A percentile compares a stretch with the other conserved stretches of the same genome.
Evolutionary conservation across 2,329 filamentous ascomycete genomes (phyloP).

Genomic region (Botryotinia calthae): DNA sequence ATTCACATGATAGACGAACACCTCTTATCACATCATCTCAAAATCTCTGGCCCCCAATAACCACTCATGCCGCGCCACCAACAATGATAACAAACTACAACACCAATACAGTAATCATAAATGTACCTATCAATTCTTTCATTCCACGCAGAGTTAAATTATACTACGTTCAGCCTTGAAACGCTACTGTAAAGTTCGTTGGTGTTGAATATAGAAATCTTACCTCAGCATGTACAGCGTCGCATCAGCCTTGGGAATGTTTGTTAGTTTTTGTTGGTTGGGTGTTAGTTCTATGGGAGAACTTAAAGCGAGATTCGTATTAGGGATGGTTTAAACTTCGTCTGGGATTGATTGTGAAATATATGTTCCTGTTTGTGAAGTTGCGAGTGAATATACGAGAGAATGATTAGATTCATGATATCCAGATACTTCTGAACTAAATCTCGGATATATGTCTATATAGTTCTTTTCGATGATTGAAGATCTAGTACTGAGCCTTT

Average conservation of each 20-base stretch:
- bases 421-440: background rate
- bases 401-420: background rate
- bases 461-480: background rate
- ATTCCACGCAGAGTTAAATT: background rate
- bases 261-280: background rate
- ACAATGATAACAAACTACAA: background rate
- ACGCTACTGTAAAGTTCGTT: background rate
- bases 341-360: background rate
- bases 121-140: background rate
- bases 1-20: background rate
- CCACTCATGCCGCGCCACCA: background rate
- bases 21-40: background rate
- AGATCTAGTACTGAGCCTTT: background rate
- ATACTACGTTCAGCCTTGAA: background rate
- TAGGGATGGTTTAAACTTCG: background rate
- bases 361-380: background rate
- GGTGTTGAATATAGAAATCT: background rate
- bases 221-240: background rate
- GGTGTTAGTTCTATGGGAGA: background rate
- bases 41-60: background rate
- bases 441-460: too few species aligned
- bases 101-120: background rate
- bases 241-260: background rate
- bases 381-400: background rate
- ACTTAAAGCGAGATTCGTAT: background rate